These are phyloP conservation scores for Tolypocladium sp. DNA, from an alignment of 2,329 filamentous ascomycete species.

Conservation along the genomic window DNA sequence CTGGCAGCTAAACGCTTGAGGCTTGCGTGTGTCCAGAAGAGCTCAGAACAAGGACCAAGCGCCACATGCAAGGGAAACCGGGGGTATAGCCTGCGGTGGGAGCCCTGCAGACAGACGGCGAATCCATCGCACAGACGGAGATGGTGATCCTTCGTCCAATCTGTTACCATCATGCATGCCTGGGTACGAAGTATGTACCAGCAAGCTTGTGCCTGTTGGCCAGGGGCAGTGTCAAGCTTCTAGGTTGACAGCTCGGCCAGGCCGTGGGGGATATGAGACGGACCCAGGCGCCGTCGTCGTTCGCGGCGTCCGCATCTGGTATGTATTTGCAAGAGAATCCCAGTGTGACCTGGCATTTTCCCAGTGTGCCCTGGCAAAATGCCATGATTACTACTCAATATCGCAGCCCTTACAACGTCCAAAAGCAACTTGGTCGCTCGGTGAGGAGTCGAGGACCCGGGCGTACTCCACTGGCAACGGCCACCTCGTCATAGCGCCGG, in stretches of 20 bases:
- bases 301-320: background rate
- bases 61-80: background rate
- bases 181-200: no score
- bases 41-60: background rate
- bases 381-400: no score
- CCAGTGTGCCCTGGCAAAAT: background rate
- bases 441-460: background rate
- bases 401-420: background rate
- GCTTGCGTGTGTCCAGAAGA: background rate
- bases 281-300: background rate
- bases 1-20: background rate
- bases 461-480: background rate
- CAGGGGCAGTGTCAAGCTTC: background rate
- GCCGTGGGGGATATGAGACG: no score
- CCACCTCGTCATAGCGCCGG: background rate
- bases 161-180: background rate
- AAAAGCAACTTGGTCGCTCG: background rate
- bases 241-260: background rate
- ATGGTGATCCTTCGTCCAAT: background rate
- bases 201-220: background rate
- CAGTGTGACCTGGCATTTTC: background rate
- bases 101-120: background rate
- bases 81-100: background rate
- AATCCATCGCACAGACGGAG: background rate
- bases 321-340: background rate